Conservation (phyloP, 805 yeast genomes). For the Yarrowia deformans region DNA sequence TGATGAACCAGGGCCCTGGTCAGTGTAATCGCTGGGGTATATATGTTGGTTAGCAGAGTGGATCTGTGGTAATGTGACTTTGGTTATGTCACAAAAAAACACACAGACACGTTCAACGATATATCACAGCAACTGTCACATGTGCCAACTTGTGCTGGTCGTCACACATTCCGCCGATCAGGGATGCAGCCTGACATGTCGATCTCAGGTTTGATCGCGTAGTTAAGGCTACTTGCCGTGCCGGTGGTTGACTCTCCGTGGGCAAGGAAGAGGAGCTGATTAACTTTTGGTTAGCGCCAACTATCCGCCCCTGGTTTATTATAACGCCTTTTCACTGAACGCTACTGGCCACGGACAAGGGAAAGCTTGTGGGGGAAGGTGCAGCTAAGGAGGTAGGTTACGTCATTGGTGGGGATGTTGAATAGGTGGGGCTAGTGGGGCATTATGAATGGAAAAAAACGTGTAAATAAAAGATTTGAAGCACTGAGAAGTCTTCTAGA, state of each 20-base stretch:
- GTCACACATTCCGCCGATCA: conserved; percentile 29
- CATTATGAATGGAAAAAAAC: too few species aligned
- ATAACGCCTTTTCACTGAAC: conserved; percentile 9
- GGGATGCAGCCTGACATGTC: conserved; percentile 13
- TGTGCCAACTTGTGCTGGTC: background rate
- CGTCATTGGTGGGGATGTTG: background rate
- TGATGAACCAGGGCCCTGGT: conserved; percentile 10
- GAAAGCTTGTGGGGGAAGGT: conserved; percentile 29
- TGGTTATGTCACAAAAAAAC: background rate
- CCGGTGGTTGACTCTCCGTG: background rate
- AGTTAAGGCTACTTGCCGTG: background rate
- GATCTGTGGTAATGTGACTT: too few species aligned
- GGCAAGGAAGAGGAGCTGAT: background rate
- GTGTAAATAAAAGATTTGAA: too few species aligned
- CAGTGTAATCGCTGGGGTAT: background rate
- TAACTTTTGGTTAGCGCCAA: conserved; percentile 28
- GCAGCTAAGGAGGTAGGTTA: conserved; percentile 12
- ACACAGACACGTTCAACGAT: too few species aligned
- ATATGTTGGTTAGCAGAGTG: background rate
- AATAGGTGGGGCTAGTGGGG: background rate
- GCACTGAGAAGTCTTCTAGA: too few species aligned
- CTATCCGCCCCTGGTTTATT: conserved; percentile 34
- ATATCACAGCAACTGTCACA: background rate
- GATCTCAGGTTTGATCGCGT: background rate
- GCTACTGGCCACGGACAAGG: conserved; percentile 21